phyloP scores from a whole-genome alignment of 2,329 filamentous ascomycete genomes.

The Rhynchosporium secalis region DNA sequence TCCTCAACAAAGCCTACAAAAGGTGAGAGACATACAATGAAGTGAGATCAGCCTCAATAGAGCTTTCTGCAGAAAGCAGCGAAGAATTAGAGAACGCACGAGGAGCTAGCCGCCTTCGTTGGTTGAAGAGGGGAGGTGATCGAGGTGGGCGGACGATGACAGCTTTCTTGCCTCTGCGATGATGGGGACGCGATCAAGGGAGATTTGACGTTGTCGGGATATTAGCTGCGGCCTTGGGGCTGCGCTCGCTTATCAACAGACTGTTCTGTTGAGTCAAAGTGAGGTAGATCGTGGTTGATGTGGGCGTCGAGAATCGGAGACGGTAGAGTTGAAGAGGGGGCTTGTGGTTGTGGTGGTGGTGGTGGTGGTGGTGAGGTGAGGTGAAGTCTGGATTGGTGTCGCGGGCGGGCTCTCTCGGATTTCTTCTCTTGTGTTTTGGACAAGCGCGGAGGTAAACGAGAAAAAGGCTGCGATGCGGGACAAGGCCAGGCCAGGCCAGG shows the following conservation, averaged over 20 bases:
- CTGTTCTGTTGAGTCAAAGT: constrained; percentile 14
- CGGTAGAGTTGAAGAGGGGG: neutral
- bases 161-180: constrained; percentile 11
- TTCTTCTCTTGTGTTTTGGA: constrained; percentile 26
- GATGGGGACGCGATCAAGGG: constrained; percentile 17
- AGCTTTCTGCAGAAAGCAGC: constrained; percentile 38
- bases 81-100: constrained; percentile 22
- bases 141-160: constrained; percentile 9
- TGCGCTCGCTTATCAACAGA: constrained; percentile 18
- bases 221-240: constrained; percentile 16
- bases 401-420: constrained; percentile 26
- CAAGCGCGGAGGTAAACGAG: constrained; percentile 28
- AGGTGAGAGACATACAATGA: constrained; percentile 35
- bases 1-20: constrained; percentile 16
- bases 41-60: constrained; percentile 39
- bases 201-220: constrained; percentile 1
- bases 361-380: neutral
- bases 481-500: neutral
- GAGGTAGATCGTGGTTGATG: constrained; percentile 10
- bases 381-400: constrained; percentile 15
- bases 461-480: constrained; percentile 14
- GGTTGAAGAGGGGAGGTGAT: constrained; percentile 13
- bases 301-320: constrained; percentile 15
- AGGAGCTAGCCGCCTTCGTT: constrained; percentile 21
- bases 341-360: neutral